phyloP scores from a whole-genome alignment of 768 basidiomycete species.

The Kwoniella sp. region DNA sequence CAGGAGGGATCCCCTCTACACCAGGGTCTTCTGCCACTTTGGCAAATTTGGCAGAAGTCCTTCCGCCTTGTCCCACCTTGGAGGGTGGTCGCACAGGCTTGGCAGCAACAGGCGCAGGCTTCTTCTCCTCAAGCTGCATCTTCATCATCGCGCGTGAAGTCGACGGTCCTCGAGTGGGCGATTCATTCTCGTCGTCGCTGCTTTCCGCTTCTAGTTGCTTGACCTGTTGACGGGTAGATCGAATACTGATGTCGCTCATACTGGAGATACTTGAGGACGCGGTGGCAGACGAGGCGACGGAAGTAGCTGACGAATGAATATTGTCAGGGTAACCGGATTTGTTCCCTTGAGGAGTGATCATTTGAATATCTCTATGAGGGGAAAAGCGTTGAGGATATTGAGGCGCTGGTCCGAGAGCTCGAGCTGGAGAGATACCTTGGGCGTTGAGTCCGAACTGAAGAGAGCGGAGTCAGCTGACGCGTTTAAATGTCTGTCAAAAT shows the following conservation, averaged over 20 bases:
- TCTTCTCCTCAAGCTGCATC: conserved; percentile 30
- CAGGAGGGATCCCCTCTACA: conserved; percentile 65
- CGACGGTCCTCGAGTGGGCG: conserved; percentile 37
- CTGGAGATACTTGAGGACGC: conserved; percentile 25
- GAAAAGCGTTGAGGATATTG: conserved; percentile 30
- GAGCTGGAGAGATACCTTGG: conserved; percentile 48
- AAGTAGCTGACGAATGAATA: conserved; percentile 38
- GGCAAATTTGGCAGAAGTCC: conserved; percentile 46
- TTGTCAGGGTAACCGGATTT: conserved; percentile 22
- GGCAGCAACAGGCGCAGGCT: neutral
- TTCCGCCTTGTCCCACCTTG: conserved; percentile 25
- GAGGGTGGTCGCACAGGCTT: neutral
- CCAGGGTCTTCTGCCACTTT: conserved; percentile 50
- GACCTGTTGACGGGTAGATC: conserved; percentile 17
- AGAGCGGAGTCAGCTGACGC: neutral
- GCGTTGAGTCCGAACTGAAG: conserved; percentile 15
- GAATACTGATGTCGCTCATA: conserved; percentile 19
- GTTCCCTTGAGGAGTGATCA: conserved; percentile 41
- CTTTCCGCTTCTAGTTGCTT: conserved; percentile 16
- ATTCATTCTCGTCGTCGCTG: conserved; percentile 46
- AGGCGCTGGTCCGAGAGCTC: conserved; percentile 47
- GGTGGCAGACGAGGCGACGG: conserved; percentile 27
- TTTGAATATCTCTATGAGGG: conserved; percentile 18
- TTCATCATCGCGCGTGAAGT: conserved; percentile 27
- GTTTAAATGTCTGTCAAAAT: neutral